Evolutionary conservation across 2,329 filamentous ascomycete species (phyloP), one percentile per base, ranked within the genome.

Genomic region (Magnaporthales sp.): DNA sequence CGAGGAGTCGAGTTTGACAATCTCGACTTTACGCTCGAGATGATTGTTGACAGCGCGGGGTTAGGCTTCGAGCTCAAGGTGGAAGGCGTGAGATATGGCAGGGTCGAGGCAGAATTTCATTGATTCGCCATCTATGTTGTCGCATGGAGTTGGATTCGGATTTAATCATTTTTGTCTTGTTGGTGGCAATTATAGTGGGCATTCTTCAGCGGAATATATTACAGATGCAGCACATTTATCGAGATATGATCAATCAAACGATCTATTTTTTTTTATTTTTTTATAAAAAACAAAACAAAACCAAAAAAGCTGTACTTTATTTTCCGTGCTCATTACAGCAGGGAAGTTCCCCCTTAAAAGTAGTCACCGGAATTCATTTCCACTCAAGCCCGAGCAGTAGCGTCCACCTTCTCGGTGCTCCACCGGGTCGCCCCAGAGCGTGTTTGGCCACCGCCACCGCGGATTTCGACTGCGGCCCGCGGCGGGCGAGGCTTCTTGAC

Each of bases 1-100:
- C 83, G 90, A 66, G 91, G 91, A 0, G 87, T 92, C 5, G 91
- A 92, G 76, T 94, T 93, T 77, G 89, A 92, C 71, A 93, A 92
- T 70, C 79, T 94, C 31, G 90, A 93, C 73, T 93, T 93, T 68
- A 91, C 90, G 11, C 84, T 93, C 6, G 90, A 93, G 78, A 92
- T 94, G 90, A 88, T 89, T 70, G 90, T 93, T 60, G 89, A 92
- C 73, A 91, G 89, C 71, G 91, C 91, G 0, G 89, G 90, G 1
- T 72, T 93, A 67, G 86, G 89, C 2, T 93, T 93, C 75, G 90
- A 93, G 77, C 77, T 93, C 66, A 90, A 91, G 77, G 90, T 93
- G 13, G 90, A 93, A 73, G 90, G 90, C 0, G 86, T 91, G 19
- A 81, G 89, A 69, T 93, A 93, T 76, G 91, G 91, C 9, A 82